These are phyloP conservation scores for Aspergillus flavus DNA, from an alignment of 2,329 filamentous ascomycete genomes.

Conservation along the genomic window DNA sequence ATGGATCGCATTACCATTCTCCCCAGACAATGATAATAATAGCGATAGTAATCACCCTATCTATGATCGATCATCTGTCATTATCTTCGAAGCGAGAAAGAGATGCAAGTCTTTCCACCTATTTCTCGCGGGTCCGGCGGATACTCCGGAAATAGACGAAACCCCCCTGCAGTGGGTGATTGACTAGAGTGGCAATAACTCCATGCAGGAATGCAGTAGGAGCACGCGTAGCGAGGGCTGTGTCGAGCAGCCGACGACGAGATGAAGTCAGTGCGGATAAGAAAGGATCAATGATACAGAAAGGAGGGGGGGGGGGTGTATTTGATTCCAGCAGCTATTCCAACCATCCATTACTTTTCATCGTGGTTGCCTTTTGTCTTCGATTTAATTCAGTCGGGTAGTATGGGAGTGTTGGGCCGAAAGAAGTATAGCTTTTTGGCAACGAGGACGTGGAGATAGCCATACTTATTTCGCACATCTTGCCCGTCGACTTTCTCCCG, in stretches of 20 bases:
- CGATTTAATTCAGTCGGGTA: not conserved
- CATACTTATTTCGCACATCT: not conserved
- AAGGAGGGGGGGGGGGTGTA: not conserved
- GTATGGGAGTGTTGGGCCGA: not conserved
- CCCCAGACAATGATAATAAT: not conserved
- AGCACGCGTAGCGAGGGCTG: not conserved
- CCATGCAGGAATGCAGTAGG: not conserved
- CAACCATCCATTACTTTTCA: not conserved
- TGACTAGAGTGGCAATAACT: not conserved
- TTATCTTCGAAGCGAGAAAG: not conserved
- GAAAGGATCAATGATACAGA: not conserved
- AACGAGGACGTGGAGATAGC: not conserved
- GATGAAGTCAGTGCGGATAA: not conserved
- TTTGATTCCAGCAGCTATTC: not conserved
- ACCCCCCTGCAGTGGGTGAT: not conserved
- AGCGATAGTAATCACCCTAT: not conserved
- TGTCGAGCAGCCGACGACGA: not conserved
- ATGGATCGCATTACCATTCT: not conserved
- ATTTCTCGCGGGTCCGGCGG: slow-evolving; percentile 23
- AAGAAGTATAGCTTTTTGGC: not conserved
- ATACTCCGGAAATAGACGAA: slow-evolving; percentile 6
- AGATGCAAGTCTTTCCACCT: not conserved
- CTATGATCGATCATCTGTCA: slow-evolving; percentile 1
- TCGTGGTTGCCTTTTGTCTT: not conserved
- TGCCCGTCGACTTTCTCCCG: not conserved